Conservation (phyloP, 2,329 filamentous ascomycete species). For the Clarireedia paspali region DNA sequence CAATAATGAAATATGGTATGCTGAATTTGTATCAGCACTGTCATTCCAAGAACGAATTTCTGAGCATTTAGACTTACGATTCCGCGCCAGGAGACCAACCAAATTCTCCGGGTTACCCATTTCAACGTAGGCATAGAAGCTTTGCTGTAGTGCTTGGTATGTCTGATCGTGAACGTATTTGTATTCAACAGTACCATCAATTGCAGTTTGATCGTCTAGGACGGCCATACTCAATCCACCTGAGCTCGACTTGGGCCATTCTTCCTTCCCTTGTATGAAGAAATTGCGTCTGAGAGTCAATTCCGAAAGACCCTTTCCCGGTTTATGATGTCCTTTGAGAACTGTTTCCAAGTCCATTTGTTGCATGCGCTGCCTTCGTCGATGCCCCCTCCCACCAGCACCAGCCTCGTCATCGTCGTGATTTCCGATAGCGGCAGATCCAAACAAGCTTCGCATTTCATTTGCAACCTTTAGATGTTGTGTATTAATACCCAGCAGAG, state of each 20-base stretch:
- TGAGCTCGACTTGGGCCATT: conserved; percentile 62
- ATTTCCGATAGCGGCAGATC: conserved; percentile 51
- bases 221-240: conserved; percentile 80
- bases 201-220: conserved; percentile 32
- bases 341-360: conserved; percentile 34
- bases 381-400: conserved; percentile 31
- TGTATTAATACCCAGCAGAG: conserved; percentile 54
- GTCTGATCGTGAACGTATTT: conserved; percentile 64
- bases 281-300: conserved; percentile 55
- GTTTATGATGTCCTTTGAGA: conserved; percentile 35
- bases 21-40: conserved; percentile 30
- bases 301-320: conserved; percentile 49
- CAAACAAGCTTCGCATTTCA: conserved; percentile 78
- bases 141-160: conserved; percentile 67
- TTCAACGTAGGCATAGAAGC: conserved; percentile 75
- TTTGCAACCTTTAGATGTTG: conserved; percentile 78
- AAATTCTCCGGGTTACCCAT: conserved; percentile 77
- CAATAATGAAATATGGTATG: conserved; percentile 90
- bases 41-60: neutral
- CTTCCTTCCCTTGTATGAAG: conserved; percentile 63
- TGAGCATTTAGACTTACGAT: conserved; percentile 39
- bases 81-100: conserved; percentile 63
- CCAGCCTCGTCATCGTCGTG: conserved; percentile 39
- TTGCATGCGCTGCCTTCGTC: conserved; percentile 34
- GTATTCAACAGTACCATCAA: conserved; percentile 62